Conservation (phyloP, 2,329 filamentous ascomycete genomes). For the Gremmenia infestans region DNA sequence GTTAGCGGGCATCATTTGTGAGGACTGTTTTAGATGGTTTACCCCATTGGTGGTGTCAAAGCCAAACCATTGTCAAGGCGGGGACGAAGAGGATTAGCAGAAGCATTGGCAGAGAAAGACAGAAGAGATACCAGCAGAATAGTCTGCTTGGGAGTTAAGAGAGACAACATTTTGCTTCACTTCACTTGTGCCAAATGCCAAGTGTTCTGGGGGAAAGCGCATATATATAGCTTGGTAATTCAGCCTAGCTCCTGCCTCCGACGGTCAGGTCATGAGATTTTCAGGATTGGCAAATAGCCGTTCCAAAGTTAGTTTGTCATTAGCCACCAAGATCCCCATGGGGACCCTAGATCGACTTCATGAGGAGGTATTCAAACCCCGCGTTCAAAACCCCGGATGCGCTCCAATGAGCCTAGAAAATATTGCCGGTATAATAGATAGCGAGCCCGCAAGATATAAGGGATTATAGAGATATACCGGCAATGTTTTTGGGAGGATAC, state of each 20-base stretch:
- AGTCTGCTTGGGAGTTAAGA: background rate
- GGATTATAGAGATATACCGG: too few species aligned
- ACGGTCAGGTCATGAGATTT: too few species aligned
- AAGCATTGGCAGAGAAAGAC: background rate
- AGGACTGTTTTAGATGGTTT: background rate
- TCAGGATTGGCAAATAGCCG: too few species aligned
- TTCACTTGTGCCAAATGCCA: background rate
- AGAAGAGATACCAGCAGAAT: background rate
- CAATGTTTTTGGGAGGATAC: too few species aligned
- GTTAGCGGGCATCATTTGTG: background rate
- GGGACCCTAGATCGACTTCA: too few species aligned
- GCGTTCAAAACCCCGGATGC: background rate
- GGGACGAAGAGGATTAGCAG: background rate
- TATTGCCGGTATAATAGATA: background rate
- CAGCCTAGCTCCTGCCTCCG: background rate
- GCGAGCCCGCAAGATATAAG: background rate
- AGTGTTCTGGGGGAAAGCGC: background rate
- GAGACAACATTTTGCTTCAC: background rate
- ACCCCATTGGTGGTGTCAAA: conserved; percentile 26
- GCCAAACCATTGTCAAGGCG: conserved; percentile 23
- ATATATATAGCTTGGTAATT: background rate
- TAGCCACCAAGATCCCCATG: too few species aligned
- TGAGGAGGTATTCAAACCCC: background rate
- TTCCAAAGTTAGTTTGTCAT: too few species aligned
- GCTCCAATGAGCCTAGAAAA: background rate